Evolutionary conservation across 176 grass and related monocot genomes (phyloP).

Genomic region (Avena sativa): DNA sequence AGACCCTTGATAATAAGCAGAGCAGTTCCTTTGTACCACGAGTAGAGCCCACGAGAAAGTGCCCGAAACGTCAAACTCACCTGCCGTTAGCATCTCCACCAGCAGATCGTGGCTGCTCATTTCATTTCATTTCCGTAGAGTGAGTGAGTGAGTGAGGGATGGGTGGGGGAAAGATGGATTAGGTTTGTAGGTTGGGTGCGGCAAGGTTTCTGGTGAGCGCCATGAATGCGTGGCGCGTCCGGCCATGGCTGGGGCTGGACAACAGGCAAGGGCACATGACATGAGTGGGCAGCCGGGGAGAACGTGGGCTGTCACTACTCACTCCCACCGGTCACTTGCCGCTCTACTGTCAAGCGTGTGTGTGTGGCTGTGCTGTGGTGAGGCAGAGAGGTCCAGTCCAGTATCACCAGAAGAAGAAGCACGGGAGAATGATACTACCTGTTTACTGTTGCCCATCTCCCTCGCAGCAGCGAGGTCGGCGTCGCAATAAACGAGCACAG

Average conservation of each 20-base stretch:
- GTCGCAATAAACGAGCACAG: slow-evolving; percentile 29
- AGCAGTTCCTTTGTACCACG: neutral
- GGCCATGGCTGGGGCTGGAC: slow-evolving; percentile 9
- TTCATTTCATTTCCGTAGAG: too few relatives aligned
- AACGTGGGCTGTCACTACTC: slow-evolving; percentile 58
- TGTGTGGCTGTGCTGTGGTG: neutral
- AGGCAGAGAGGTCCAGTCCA: neutral
- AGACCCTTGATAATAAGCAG: neutral
- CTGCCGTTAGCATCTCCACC: slow-evolving; percentile 36
- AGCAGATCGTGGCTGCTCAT: neutral
- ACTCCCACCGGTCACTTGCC: neutral
- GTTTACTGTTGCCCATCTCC: slow-evolving; percentile 10
- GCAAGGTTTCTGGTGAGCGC: slow-evolving; percentile 32
- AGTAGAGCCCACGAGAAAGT: neutral
- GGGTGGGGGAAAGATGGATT: neutral
- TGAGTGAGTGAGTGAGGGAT: neutral
- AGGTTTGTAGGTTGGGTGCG: neutral
- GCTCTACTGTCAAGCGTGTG: too few relatives aligned
- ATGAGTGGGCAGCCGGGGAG: slow-evolving; percentile 19
- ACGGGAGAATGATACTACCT: neutral
- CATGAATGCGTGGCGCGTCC: slow-evolving; percentile 47
- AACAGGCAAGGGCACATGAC: slow-evolving; percentile 39
- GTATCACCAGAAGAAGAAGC: neutral
- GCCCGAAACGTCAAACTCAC: slow-evolving; percentile 6
- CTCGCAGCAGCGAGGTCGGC: neutral